Percentiles rank a stretch among this genome's conserved stretches.
phyloP scores from a whole-genome alignment of 208 protist genomes.

The Trypanosoma boissoni region DNA sequence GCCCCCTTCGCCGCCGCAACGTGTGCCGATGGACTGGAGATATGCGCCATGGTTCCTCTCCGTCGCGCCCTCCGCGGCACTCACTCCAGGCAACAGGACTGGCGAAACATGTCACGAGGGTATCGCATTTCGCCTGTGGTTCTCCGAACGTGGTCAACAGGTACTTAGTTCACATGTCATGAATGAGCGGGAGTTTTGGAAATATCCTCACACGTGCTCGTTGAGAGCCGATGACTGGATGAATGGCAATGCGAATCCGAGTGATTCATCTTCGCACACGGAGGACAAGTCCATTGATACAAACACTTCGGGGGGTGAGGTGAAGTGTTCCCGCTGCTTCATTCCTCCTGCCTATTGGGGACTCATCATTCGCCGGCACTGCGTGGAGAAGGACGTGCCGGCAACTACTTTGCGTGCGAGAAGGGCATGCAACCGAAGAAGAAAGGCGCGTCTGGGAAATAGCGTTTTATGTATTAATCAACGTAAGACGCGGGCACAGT shows the following conservation, averaged over 20 bases:
- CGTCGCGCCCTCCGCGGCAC: conserved; percentile 5
- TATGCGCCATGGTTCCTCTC: conserved; percentile 21
- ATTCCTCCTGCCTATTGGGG: conserved; percentile 15
- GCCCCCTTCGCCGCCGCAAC: not conserved
- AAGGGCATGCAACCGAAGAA: conserved; percentile 3
- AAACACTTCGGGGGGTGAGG: conserved; percentile 21
- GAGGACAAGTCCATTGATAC: not conserved
- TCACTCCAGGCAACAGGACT: not conserved
- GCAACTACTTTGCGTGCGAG: conserved; percentile 12
- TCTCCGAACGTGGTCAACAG: conserved; percentile 1
- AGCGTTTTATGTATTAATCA: conserved; percentile 24
- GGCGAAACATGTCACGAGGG: conserved; percentile 5
- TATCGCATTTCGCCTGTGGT: conserved; percentile 22
- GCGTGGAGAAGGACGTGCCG: conserved; percentile 7
- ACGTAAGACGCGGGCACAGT: conserved; percentile 25
- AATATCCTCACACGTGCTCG: conserved; percentile 15
- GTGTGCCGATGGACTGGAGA: conserved; percentile 23
- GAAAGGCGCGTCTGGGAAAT: conserved; percentile 14
- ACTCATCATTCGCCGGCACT: conserved; percentile 16
- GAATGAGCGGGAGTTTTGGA: conserved; percentile 18
- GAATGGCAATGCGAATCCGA: not conserved
- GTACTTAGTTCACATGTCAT: conserved; percentile 20
- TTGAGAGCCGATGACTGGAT: not conserved
- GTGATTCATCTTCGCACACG: not conserved
- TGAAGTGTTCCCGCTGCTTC: conserved; percentile 21